These are phyloP conservation scores for Rhynchospora pubera DNA, from an alignment of 176 grass and related monocot genomes.

Conservation along the genomic window DNA sequence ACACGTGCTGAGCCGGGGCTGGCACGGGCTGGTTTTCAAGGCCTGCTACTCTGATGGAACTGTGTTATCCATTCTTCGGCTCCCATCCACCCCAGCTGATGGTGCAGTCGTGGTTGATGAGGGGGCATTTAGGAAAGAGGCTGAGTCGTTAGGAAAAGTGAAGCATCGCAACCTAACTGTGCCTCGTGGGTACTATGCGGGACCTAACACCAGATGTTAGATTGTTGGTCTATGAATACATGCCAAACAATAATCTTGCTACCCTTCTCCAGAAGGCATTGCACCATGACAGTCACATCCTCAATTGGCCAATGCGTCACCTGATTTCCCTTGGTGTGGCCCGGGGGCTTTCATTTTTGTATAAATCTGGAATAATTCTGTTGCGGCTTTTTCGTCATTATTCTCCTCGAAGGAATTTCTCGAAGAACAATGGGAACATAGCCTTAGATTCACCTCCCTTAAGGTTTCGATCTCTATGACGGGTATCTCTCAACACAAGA, in stretches of 20 bases:
- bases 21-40: conserved; percentile 94
- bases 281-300: conserved; percentile 89
- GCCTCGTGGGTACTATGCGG: conserved; percentile 87
- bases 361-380: conserved; percentile 65
- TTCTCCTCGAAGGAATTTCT: no score
- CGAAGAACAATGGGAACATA: no score
- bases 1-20: conserved; percentile 85
- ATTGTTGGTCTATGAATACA: conserved; percentile 87
- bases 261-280: conserved; percentile 88
- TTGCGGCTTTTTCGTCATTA: no score
- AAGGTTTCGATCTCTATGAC: no score
- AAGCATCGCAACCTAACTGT: conserved; percentile 94
- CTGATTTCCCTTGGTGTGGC: conserved; percentile 86
- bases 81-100: conserved; percentile 73
- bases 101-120: conserved; percentile 85
- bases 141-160: conserved; percentile 85
- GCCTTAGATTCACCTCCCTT: no score
- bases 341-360: conserved; percentile 68
- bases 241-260: conserved; percentile 95
- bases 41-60: conserved; percentile 88
- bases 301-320: conserved; percentile 97
- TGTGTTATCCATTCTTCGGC: conserved; percentile 70
- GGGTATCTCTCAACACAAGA: no score
- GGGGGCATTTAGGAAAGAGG: conserved; percentile 88
- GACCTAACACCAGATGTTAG: conserved; percentile 87